Evolutionary conservation across 2,329 filamentous ascomycete genomes (phyloP), one percentile per base, ranked within the genome.

Genomic region (Monosporascus sp.): DNA sequence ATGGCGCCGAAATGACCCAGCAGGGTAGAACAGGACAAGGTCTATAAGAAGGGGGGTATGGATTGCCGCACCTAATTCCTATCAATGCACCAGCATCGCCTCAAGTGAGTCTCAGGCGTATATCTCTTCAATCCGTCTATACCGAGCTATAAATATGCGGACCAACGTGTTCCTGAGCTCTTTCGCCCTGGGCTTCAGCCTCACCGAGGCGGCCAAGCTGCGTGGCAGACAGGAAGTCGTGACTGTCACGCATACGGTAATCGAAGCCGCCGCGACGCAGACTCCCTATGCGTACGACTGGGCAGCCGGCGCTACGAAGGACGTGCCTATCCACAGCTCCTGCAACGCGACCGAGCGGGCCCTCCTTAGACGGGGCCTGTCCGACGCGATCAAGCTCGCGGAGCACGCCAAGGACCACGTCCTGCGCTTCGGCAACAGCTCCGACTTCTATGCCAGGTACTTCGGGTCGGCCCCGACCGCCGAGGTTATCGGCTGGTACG

Each of bases 391-490:
- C 39, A 65, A 70, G 50, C 73, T 88, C 4, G 82, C 81, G 7
- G 67, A 74, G 50, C 83, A 87, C 61, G 86, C 86, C 7, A 79
- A 78, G 54, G 77, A 85, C 41, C 85, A 88, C 63, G 77, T 86
- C 49, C 74, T 82, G 15, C 74, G 76, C 47, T 79, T 74, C 60
- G 82, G 84, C 35, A 76, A 78, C 67, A 71, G 75, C 25, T 86
- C 82, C 9, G 72, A 77, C 20, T 76, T 86, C 54, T 84, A 82
- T 64, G 72, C 73, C 50, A 87, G 85, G 70, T 89, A 88, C 71
- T 89, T 89, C 63, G 83, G 86, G 46, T 75, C 80, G 50, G 74
- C 74, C 1, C 73, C 82, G 4, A 81, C 83, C 2, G 77, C 78
- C 22, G 75, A 78, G 56, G 77, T 81, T 3, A 74, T 85, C 43